phyloP scores from a whole-genome alignment of 2,329 filamentous ascomycete species.

The Alternaria panax region DNA sequence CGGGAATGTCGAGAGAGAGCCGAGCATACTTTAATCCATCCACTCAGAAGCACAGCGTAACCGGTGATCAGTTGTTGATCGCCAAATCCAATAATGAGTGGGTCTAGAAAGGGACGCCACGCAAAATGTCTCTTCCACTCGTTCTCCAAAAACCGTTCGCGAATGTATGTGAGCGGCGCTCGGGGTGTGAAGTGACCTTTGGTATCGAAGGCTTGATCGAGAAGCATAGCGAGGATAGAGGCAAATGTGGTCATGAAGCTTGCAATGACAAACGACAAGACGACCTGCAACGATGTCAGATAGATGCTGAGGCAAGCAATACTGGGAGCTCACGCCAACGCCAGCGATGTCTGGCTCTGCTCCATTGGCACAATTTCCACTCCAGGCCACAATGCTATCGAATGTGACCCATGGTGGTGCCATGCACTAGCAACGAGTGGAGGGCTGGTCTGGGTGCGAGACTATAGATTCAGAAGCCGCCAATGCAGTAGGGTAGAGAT shows the following conservation, averaged over 20 bases:
- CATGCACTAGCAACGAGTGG: constrained; percentile 20
- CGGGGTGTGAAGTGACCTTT: constrained; percentile 34
- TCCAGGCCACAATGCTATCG: constrained; percentile 30
- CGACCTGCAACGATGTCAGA: constrained; percentile 28
- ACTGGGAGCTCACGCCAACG: constrained; percentile 26
- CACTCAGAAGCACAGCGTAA: constrained; percentile 41
- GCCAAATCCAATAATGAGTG: constrained; percentile 41
- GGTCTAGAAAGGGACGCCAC: constrained; percentile 41
- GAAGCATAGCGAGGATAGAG: constrained; percentile 43
- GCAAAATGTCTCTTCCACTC: constrained; percentile 43
- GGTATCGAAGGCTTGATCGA: constrained; percentile 39
- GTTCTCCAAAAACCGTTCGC: constrained; percentile 34
- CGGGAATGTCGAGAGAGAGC: neutral
- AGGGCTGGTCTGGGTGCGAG: neutral
- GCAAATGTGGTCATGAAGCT: constrained; percentile 41
- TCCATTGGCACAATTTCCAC: constrained; percentile 31
- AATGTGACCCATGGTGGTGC: constrained; percentile 41
- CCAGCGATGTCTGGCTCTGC: constrained; percentile 44
- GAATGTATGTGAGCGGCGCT: constrained; percentile 32
- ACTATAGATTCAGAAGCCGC: neutral
- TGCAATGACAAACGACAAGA: constrained; percentile 40
- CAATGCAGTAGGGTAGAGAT: neutral
- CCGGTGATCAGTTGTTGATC: constrained; percentile 45
- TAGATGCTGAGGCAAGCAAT: neutral
- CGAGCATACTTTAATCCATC: constrained; percentile 38